A percentile compares a stretch with the other conserved stretches of the same genome.
Conservation (phyloP, 169 alveolate species). For the Cardiosporidium cionae region DNA sequence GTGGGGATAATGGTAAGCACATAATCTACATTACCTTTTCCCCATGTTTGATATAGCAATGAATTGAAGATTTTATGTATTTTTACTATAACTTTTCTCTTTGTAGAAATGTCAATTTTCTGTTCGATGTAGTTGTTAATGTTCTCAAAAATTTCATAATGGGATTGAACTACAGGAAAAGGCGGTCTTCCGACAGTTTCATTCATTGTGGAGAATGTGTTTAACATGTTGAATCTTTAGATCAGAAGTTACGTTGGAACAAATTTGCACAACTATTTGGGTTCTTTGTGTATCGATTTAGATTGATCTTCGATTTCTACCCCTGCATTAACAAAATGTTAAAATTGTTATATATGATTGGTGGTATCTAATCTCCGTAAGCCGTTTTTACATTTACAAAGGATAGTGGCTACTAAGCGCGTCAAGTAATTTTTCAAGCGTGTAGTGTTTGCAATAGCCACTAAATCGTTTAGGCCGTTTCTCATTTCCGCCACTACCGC, state of each 20-base stretch:
- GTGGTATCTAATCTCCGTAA: neutral
- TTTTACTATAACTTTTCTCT: neutral
- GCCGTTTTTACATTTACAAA: neutral
- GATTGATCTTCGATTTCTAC: neutral
- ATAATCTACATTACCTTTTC: neutral
- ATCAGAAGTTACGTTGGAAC: neutral
- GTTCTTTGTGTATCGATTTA: neutral
- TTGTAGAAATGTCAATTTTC: neutral
- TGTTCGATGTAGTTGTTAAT: neutral
- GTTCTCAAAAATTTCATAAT: neutral
- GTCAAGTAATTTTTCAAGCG: too few relatives aligned
- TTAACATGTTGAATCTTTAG: neutral
- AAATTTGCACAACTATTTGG: neutral
- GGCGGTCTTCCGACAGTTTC: neutral
- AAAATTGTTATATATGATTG: neutral
- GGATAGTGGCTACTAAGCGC: too few relatives aligned
- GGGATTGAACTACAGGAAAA: neutral
- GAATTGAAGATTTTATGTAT: neutral
- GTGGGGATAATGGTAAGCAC: neutral
- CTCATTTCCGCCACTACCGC: too few relatives aligned
- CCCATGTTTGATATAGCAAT: neutral
- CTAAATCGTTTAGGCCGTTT: too few relatives aligned
- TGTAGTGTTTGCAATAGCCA: too few relatives aligned
- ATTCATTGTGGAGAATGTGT: neutral
- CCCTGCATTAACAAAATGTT: neutral